Evolutionary conservation across 768 basidiomycete genomes (phyloP).

Genomic region (Suillus lakei): DNA sequence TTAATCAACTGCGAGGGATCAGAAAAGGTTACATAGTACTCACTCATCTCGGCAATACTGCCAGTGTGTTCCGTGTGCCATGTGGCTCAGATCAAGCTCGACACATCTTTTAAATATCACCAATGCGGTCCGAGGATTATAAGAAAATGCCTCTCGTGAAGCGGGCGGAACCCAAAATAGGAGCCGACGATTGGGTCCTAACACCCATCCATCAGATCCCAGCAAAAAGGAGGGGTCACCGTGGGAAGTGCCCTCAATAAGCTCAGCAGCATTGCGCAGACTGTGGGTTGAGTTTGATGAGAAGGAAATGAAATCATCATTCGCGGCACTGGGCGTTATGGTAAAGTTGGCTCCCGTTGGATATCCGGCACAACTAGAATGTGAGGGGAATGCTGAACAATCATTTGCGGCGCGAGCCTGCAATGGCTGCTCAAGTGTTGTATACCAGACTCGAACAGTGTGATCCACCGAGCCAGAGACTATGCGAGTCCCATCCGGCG

Average conservation of each 20-base stretch:
- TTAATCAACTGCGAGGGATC: neutral
- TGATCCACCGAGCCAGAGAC: neutral
- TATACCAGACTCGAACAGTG: constrained; percentile 14
- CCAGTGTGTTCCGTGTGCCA: constrained; percentile 6
- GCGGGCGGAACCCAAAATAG: constrained; percentile 14
- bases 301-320: constrained; percentile 4
- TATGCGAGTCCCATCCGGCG: constrained; percentile 8
- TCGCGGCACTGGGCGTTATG: neutral
- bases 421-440: neutral
- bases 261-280: neutral
- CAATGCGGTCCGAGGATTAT: constrained; percentile 7
- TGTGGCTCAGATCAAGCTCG: constrained; percentile 11
- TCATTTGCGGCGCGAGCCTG: neutral
- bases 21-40: neutral
- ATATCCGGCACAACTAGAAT: neutral
- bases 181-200: constrained; percentile 4
- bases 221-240: neutral
- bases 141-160: constrained; percentile 3
- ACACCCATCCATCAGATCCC: constrained; percentile 10
- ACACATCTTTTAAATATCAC: neutral
- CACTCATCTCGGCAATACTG: neutral
- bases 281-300: neutral
- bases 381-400: neutral
- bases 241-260: neutral
- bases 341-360: neutral